Percentiles rank a stretch among this genome's conserved stretches.
These are phyloP conservation scores for Paraglomus brasilianum DNA, from an alignment of 192 early-diverging fungal genomes.

Conservation along the genomic window DNA sequence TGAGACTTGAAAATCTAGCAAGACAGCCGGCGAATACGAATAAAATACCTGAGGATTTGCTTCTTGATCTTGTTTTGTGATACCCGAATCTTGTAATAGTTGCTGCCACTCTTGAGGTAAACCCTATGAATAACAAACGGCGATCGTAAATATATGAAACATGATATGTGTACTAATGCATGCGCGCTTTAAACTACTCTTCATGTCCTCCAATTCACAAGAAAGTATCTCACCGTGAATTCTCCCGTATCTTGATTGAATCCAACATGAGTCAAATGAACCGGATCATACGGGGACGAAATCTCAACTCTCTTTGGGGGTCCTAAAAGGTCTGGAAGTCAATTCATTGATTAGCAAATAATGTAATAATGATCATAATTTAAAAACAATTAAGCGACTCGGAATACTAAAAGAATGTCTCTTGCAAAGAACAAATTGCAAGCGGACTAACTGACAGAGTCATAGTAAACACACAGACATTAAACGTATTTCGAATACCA, in stretches of 20 bases:
- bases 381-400: constrained; percentile 29
- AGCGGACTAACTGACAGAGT: not conserved
- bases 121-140: constrained; percentile 57
- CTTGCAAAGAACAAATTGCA: not conserved
- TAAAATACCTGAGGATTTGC: constrained; percentile 77
- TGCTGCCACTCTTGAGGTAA: constrained; percentile 92
- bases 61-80: constrained; percentile 90
- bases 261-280: constrained; percentile 97
- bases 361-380: constrained; percentile 22
- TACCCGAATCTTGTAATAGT: constrained; percentile 90
- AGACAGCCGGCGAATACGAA: too few relatives aligned
- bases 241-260: constrained; percentile 96
- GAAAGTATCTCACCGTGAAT: constrained; percentile 67
- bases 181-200: constrained; percentile 16
- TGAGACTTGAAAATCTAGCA: not conserved
- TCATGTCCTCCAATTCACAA: not conserved
- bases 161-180: not conserved
- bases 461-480: not conserved
- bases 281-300: constrained; percentile 92
- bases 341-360: constrained; percentile 6
- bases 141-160: constrained; percentile 3
- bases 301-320: constrained; percentile 83
- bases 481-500: not conserved
- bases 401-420: not conserved
- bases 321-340: constrained; percentile 51